Evolutionary conservation across 2,329 filamentous ascomycete species (phyloP).

Genomic region (Scytalidium sp.): DNA sequence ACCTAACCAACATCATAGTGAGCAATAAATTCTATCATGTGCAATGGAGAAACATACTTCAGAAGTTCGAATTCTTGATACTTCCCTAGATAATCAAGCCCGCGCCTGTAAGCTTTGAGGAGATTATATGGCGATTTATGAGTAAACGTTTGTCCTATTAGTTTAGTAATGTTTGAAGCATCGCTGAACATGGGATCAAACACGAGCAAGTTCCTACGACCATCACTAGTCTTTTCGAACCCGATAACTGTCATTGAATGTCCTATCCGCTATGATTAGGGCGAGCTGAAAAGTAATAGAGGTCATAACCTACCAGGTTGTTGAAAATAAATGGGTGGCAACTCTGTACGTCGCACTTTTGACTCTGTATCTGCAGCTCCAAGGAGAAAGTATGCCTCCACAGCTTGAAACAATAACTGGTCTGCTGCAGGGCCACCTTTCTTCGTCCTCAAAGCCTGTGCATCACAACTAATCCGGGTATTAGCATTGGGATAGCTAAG

Average conservation of each 20-base stretch:
- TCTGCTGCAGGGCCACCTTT: slow-evolving; percentile 25
- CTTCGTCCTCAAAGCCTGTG: slow-evolving; percentile 54
- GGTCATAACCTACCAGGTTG: slow-evolving; percentile 56
- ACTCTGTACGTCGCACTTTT: slow-evolving; percentile 67
- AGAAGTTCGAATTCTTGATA: slow-evolving; percentile 79
- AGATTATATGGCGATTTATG: slow-evolving; percentile 47
- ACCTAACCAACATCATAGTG: neutral
- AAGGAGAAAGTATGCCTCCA: slow-evolving; percentile 74
- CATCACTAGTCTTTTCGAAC: slow-evolving; percentile 66
- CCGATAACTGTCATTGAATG: slow-evolving; percentile 92
- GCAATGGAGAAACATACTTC: slow-evolving; percentile 48
- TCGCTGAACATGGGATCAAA: slow-evolving; percentile 86
- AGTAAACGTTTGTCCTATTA: slow-evolving; percentile 48
- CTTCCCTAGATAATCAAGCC: slow-evolving; percentile 62
- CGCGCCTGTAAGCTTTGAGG: slow-evolving; percentile 72
- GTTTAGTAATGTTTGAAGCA: slow-evolving; percentile 56
- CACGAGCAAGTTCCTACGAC: slow-evolving; percentile 69
- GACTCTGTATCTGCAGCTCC: slow-evolving; percentile 45
- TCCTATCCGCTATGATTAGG: slow-evolving; percentile 42
- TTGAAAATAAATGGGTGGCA: slow-evolving; percentile 89
- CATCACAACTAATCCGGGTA: slow-evolving; percentile 50
- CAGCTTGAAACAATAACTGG: slow-evolving; percentile 56
- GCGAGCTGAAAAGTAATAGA: neutral
- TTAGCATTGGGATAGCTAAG: neutral
- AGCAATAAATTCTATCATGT: neutral